These are phyloP conservation scores for Gaertneriomyces sp. DNA, from an alignment of 192 early-diverging fungal genomes.

Conservation along the genomic window DNA sequence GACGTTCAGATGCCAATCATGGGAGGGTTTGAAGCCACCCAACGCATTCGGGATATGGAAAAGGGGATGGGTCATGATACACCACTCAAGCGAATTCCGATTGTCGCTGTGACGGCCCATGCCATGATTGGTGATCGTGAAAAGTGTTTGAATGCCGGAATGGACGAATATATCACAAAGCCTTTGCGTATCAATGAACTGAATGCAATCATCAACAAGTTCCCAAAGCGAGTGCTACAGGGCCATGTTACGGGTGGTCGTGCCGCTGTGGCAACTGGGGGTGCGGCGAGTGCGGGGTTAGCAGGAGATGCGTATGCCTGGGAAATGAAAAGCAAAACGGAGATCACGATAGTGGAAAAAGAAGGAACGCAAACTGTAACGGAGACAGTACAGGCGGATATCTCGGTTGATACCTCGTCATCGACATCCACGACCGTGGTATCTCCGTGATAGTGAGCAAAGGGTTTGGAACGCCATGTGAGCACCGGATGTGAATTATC, in stretches of 20 bases:
- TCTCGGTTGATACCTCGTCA: too few species aligned
- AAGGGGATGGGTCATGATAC: constrained; percentile 40
- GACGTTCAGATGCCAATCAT: constrained; percentile 84
- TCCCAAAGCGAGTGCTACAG: constrained; percentile 39
- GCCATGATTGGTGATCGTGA: constrained; percentile 90
- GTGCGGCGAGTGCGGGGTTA: constrained; percentile 28
- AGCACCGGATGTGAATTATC: too few species aligned
- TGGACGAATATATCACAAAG: constrained; percentile 74
- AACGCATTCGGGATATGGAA: constrained; percentile 71
- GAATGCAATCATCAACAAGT: constrained; percentile 66
- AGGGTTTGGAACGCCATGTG: too few species aligned
- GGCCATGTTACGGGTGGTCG: constrained; percentile 29
- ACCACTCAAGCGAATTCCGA: constrained; percentile 63
- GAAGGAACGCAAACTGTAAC: constrained; percentile 1
- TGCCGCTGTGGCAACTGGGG: constrained; percentile 30
- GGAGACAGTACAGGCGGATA: not conserved
- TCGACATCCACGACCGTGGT: too few species aligned
- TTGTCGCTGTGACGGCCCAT: constrained; percentile 82
- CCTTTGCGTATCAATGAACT: constrained; percentile 61
- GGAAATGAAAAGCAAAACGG: too few species aligned
- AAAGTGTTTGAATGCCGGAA: constrained; percentile 75
- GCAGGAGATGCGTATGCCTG: not conserved
- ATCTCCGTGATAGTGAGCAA: too few species aligned
- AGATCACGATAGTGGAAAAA: not conserved
- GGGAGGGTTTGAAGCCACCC: constrained; percentile 84